phyloP scores from a whole-genome alignment of 306 rosid species.

The Rubus parviflorus region DNA sequence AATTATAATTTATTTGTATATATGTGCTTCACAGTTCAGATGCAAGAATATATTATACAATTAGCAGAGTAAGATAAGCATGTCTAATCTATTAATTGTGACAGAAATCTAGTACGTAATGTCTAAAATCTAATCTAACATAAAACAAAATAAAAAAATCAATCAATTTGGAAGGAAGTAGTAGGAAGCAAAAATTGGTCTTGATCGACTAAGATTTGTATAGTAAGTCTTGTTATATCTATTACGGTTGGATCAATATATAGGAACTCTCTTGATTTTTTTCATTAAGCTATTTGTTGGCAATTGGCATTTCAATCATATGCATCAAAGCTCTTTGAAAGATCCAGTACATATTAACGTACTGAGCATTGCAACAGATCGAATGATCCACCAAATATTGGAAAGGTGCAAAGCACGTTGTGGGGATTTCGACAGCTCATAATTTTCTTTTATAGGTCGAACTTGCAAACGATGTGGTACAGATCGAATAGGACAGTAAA shows the following conservation, averaged over 20 bases:
- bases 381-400: background rate
- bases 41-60: too few relatives aligned
- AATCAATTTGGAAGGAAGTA: background rate
- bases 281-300: too few relatives aligned
- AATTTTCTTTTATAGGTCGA: background rate
- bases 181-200: background rate
- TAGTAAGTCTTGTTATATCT: too few relatives aligned
- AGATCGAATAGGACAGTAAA: background rate
- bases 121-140: background rate
- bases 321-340: too few relatives aligned
- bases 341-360: background rate
- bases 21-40: background rate
- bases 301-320: too few relatives aligned
- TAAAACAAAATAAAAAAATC: too few relatives aligned
- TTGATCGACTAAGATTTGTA: too few relatives aligned
- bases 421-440: slow-evolving; percentile 7
- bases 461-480: background rate
- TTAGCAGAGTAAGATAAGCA: too few relatives aligned
- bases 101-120: too few relatives aligned
- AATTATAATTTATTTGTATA: background rate
- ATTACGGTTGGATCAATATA: too few relatives aligned
- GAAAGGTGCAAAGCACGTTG: slow-evolving; percentile 4
- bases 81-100: background rate
- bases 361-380: background rate
- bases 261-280: too few relatives aligned